Evolutionary conservation across 441 rosid species (phyloP).

Genomic region (Gossypium davidsonii): DNA sequence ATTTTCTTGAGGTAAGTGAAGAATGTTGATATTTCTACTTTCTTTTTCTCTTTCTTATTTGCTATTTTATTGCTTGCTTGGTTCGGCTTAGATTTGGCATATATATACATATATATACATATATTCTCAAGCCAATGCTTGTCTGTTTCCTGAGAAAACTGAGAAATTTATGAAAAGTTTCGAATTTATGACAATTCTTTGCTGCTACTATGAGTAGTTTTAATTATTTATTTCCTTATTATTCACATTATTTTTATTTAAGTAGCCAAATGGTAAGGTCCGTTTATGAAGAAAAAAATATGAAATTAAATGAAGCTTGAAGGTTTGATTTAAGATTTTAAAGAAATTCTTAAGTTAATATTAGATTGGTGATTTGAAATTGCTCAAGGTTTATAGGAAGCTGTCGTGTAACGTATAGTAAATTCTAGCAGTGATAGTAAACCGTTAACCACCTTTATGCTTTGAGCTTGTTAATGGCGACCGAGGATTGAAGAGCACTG

Average conservation of each 20-base stretch:
- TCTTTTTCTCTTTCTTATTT: neutral
- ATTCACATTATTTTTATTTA: neutral
- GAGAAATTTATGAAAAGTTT: constrained; percentile 1
- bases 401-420: neutral
- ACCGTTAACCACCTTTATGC: constrained; percentile 12
- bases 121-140: too few relatives aligned
- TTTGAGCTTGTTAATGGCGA: constrained; percentile 33
- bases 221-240: neutral
- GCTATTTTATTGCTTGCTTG: constrained; percentile 11
- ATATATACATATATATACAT: neutral
- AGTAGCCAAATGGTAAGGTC: neutral
- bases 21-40: neutral
- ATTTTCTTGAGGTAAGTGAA: constrained; percentile 14
- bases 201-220: neutral
- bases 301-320: constrained; percentile 5
- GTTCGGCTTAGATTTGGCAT: constrained; percentile 33
- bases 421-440: constrained; percentile 11
- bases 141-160: constrained; percentile 14
- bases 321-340: constrained; percentile 6
- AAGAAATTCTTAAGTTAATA: constrained; percentile 2
- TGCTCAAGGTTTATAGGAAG: constrained; percentile 3
- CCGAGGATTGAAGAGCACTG: constrained; percentile 26
- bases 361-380: constrained; percentile 11
- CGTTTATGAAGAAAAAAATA: neutral
- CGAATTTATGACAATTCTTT: neutral